Evolutionary conservation across 495 filamentous ascomycete genomes (phyloP), one percentile per base, ranked within the genome.

Genomic region (Gamarada debralockiae): DNA sequence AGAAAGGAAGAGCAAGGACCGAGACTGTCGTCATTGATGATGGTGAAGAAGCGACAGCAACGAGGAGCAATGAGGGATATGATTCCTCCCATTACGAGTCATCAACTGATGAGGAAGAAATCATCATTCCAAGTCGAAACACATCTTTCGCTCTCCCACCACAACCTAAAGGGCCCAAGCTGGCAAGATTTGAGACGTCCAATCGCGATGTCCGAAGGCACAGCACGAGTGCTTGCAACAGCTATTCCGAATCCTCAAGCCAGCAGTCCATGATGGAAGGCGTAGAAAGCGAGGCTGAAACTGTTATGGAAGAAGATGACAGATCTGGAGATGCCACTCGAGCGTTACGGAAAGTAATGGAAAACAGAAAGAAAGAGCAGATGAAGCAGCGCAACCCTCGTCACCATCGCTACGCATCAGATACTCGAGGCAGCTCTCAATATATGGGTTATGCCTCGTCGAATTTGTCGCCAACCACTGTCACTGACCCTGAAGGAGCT

Each of bases 331-430:
- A 80, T 59, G 81, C 81, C 2, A 69, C 77, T 12, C 74, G 79
- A 60, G 88, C 88, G 50, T 69, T 95, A 25, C 83, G 84, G 24
- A 89, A 87, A 66, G 76, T 95, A 15, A 70, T 87, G 15, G 82
- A 86, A 63, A 79, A 74, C 36, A 77, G 85, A 23, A 79, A 81
- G 46, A 79, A 77, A 46, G 67, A 71, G 20, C 52, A 52, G 17
- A 46, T 58, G 25, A 51, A 54, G 33, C 22, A 49, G 10, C 43
- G 45, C 18, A 54, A 40, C 34, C 41, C 56, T 24, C 52, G 43
- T 8, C 58, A 56, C 23, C 58, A 51, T 20, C 53, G 42, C 12
- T 55, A 57, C 36, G 14, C 50, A 1, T 37, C 52, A 24, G 44
- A 49, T 21, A 43, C 15, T 7, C 53, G 53, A 13, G 43, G 52